Conservation (phyloP, 257 asterid genomes). For the Datura wrightii region DNA sequence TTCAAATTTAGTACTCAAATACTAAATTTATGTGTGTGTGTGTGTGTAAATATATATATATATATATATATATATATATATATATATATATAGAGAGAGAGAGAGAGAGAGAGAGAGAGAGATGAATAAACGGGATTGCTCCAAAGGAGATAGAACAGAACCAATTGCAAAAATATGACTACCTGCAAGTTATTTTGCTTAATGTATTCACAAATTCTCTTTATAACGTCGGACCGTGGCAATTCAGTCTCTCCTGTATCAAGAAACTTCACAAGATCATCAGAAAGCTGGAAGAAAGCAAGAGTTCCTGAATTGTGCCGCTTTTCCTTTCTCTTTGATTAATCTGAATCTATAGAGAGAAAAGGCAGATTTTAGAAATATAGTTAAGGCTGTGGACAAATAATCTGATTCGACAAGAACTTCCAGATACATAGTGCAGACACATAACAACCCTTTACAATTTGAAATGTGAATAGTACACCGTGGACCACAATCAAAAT, state of each 20-base stretch:
- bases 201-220: conserved; percentile 88
- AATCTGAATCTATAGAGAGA: conserved; percentile 54
- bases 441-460: background rate
- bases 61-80: no score
- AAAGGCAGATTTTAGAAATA: background rate
- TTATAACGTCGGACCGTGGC: conserved; percentile 74
- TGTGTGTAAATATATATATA: no score
- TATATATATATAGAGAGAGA: no score
- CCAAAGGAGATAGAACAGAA: background rate
- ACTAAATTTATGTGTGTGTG: no score
- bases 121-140: background rate
- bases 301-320: conserved; percentile 68
- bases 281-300: conserved; percentile 83
- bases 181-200: conserved; percentile 89
- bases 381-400: background rate
- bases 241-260: conserved; percentile 84
- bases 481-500: background rate
- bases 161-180: background rate
- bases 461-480: background rate
- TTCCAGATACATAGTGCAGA: background rate
- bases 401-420: background rate
- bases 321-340: conserved; percentile 71
- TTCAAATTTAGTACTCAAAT: background rate
- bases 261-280: conserved; percentile 72
- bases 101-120: background rate